Evolutionary conservation across 305 asterid genomes (phyloP), one percentile per base, ranked within the genome.

Genomic region (Fraxinus greggii): DNA sequence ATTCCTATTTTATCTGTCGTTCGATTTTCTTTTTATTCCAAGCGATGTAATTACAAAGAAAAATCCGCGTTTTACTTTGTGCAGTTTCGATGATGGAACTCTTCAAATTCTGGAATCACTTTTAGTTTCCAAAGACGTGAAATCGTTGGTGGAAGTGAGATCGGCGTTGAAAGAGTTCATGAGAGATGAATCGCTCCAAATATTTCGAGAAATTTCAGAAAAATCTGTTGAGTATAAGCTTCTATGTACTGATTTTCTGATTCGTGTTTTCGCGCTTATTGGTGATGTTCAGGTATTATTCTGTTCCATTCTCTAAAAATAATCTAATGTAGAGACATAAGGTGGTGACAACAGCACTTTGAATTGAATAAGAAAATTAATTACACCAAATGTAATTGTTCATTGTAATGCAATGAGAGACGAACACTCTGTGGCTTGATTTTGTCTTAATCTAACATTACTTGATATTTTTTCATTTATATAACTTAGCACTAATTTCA

Each of bases 221-320:
- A 91, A 90, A 85, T 63, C 93, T 51, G 85, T 87, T 26, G 88
- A 91, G 83, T 80, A 85, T 67, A 93, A 93, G 92, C 97, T 95
- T 45, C 24, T 86, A 61, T 90, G 90, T 59, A 79, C 92, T 13
- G 97, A 93, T 72, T 93, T 92, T 85, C 87, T 93, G 79, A 86
- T 91, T 78, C 92, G 87, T 17, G 88, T 85, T 84, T 93, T 93
- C 82, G 93, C 92, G 63, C 84, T 90, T 48, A 88, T 92, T 13
- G 96, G 95, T 45, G 98, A 92, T 83, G 88, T 85, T 38, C 95
- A 92, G 98, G 98, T 93, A 87, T 35, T 59, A n/a, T 36, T 38
- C 31, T 81, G 8, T 79, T 72, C 67, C 54, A 40, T n/a, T 36
- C 79, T 24, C 79, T 40, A 42, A 13, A 19, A 75, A 17, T 75